phyloP scores from a whole-genome alignment of 2,329 filamentous ascomycete species.

The Cladophialophora bantiana region DNA sequence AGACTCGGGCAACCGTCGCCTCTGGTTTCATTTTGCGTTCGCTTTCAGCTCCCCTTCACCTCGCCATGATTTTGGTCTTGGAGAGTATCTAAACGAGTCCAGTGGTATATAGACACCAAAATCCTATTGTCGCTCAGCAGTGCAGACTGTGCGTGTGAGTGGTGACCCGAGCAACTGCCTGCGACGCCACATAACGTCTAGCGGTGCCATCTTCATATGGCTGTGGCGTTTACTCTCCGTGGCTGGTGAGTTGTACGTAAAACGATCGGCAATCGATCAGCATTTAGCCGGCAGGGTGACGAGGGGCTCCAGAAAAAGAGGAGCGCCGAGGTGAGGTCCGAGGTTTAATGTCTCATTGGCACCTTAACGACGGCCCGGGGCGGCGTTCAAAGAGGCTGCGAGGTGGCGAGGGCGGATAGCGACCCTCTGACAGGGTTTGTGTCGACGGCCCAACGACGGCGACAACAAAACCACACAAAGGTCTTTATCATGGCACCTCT shows the following conservation, averaged over 20 bases:
- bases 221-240: not conserved
- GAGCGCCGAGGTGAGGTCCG: not conserved
- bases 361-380: not conserved
- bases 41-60: slow-evolving; percentile 5
- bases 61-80: not conserved
- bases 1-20: not conserved
- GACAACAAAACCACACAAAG: not conserved
- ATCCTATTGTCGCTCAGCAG: too few relatives aligned
- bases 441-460: not conserved
- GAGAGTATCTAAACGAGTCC: too few relatives aligned
- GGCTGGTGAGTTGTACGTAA: slow-evolving; percentile 18
- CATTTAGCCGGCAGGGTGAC: slow-evolving; percentile 8
- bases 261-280: not conserved
- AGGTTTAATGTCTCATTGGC: not conserved
- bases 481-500: not conserved
- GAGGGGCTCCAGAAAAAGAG: not conserved
- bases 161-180: too few relatives aligned
- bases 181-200: not conserved
- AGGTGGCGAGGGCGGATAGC: too few relatives aligned
- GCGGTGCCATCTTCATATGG: not conserved
- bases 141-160: too few relatives aligned
- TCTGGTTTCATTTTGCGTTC: not conserved
- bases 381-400: too few relatives aligned
- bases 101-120: too few relatives aligned
- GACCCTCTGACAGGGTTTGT: not conserved